These are phyloP conservation scores for Colletotrichum tropicicola DNA, from an alignment of 2,329 filamentous ascomycete genomes.

Conservation along the genomic window DNA sequence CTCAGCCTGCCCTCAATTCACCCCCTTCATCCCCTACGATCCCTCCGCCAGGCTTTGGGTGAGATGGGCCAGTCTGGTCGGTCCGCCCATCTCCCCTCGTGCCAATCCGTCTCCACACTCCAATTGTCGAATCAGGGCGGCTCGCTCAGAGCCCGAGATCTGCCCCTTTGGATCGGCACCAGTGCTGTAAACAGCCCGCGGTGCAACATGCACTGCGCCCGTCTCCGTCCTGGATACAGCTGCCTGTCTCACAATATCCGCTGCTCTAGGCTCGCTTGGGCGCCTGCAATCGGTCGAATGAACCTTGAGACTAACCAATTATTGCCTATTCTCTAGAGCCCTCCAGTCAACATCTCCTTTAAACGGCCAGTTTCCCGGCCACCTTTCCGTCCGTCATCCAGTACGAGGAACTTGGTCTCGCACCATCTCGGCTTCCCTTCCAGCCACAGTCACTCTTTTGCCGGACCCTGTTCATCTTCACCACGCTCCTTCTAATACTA, in stretches of 20 bases:
- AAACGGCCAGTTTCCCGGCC: constrained; percentile 56
- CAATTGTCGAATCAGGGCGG: constrained; percentile 33
- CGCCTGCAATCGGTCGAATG: constrained; percentile 29
- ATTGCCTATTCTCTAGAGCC: constrained; percentile 47
- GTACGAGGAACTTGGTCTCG: constrained; percentile 39
- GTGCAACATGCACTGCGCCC: constrained; percentile 32
- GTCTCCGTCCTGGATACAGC: constrained; percentile 6
- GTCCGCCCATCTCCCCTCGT: constrained; percentile 35
- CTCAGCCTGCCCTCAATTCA: constrained; percentile 32
- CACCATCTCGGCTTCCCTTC: constrained; percentile 56
- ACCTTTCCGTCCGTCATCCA: constrained; percentile 42
- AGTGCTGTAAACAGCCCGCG: constrained; percentile 34
- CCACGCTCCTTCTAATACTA: constrained; percentile 35
- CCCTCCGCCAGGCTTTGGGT: constrained; percentile 24
- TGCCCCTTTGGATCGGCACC: constrained; percentile 28
- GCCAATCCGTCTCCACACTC: constrained; percentile 31
- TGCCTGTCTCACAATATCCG: constrained; percentile 18
- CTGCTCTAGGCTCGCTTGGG: constrained; percentile 24
- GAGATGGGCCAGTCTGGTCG: constrained; percentile 1
- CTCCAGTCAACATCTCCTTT: constrained; percentile 56
- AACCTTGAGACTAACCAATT: constrained; percentile 45
- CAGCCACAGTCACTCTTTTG: constrained; percentile 68
- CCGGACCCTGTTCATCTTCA: constrained; percentile 36
- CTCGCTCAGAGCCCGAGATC: neutral
- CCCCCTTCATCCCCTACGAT: constrained; percentile 34